Base-by-base conservation (phyloP, 495 filamentous ascomycete species). In the Xylaria castorea region DNA sequence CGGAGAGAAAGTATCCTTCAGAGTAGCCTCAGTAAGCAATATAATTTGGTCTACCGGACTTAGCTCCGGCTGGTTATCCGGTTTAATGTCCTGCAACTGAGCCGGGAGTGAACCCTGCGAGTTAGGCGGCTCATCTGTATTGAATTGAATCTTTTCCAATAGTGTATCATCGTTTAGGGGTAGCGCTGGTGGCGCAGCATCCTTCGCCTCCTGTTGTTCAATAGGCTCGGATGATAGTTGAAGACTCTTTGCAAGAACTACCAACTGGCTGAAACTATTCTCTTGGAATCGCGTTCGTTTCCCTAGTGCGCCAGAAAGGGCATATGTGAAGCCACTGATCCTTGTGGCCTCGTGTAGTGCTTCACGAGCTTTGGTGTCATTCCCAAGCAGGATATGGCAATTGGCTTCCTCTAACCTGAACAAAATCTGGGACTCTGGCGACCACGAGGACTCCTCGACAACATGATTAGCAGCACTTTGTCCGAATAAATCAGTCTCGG, bases 271-370 rank as follows among this genome's bases (percentile, higher is more conserved):
- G 75, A 90, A 91, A 76, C 94, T 94, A 27, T 91, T 92, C 72
- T 96, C 88, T 81, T 99, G 96, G 77, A 93, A 99, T 78, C 91
- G 94, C 1, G 96, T 99, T 70, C 96, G 85, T 83, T 97, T 98
- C 55, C 94, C 96, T 74, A 98, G 74, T 27, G 91, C 89, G 18
- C 97, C 96, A 3, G 94, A 95, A 68, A 99, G 79, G 0, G 91
- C 92, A 81, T 96, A 99, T 46, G 91, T 87, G 73, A 99, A 93
- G 1, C 88, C 87, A 20, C 89, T 91, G 25, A 85, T 77, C 36
- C 78, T 77, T 3, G 90, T 90, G 1, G 94, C 94, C 53, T 85
- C 79, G 38, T 88, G 82, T 1, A 99, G 82, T 78, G 94, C 92
- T 12, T 87, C 85, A 68, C 88, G 87, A 0, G 95, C 96, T 76